Evolutionary conservation across 2,329 filamentous ascomycete genomes (phyloP), one percentile per base, ranked within the genome.

Genomic region (Neurospora crassa): DNA sequence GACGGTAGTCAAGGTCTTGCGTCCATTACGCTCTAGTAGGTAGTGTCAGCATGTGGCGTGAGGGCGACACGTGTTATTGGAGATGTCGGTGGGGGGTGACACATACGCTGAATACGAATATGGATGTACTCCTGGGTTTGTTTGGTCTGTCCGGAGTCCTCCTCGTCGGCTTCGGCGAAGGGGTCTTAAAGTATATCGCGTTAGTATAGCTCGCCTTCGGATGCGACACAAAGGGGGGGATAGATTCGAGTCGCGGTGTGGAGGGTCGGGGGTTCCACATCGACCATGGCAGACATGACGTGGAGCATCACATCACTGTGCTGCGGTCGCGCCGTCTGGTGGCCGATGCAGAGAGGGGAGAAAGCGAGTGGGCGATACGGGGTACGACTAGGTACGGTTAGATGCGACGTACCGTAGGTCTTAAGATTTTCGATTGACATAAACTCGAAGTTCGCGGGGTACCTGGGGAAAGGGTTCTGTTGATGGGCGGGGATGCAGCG

Each of bases 131-230:
- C 96, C 86, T 97, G 93, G 83, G 92, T 90, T 88, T 96, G 92
- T 86, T 96, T 96, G 83, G 90, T 91, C 86, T 97, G 92, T 88
- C 94, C 94, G 84, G 92, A 94, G 84, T 97, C 94, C 91, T 97
- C 94, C 91, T 97, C 95, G 93, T 97, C 96, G 90, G 94, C 96
- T 93, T 98, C 96, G 91, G 96, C 96, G 93, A 99, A 99, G 92
- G 96, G 96, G 91, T 99, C 96, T 97, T n/a, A 11, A 37, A 3
- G 29, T 11, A n/a, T n/a, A 8, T n/a, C 53, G 53, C 24, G 53
- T 63, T 63, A 63, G 81, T 78, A 41, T 18, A 47, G 34, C 53
- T 63, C 34, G 68, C 63, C 71, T 68, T 40, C 12, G n/a, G 12
- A n/a, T 69, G 37, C 41, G 24, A 45, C 40, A 68, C 16, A 59